phyloP scores from a whole-genome alignment of 1,139 yeast species.

The Yamadazyma buinensis region DNA sequence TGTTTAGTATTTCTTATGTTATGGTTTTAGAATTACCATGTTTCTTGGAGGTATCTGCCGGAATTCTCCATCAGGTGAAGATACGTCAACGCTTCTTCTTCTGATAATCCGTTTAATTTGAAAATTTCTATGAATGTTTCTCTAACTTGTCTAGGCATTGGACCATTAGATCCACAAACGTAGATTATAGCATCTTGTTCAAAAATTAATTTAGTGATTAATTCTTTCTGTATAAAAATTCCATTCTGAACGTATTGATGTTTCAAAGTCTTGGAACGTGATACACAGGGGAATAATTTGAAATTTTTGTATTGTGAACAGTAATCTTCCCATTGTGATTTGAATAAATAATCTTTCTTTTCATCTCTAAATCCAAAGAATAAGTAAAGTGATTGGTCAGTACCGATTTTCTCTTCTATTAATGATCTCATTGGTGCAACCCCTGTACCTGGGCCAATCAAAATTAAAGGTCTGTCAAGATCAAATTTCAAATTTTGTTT shows the following conservation, averaged over 20 bases:
- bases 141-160: constrained; percentile 90
- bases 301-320: constrained; percentile 23
- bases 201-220: constrained; percentile 50
- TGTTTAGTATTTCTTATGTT: too few species aligned
- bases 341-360: constrained; percentile 67
- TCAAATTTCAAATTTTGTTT: constrained; percentile 38
- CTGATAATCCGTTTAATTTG: constrained; percentile 36
- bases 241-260: constrained; percentile 71
- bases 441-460: constrained; percentile 92
- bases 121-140: constrained; percentile 66
- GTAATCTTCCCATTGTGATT: constrained; percentile 44
- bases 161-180: constrained; percentile 90
- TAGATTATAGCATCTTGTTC: constrained; percentile 59
- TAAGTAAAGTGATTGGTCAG: constrained; percentile 35
- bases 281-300: constrained; percentile 52
- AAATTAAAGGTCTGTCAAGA: constrained; percentile 49
- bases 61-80: constrained; percentile 59
- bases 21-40: too few species aligned
- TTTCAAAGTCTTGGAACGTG: constrained; percentile 47
- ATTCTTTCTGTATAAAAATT: constrained; percentile 45
- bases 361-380: constrained; percentile 76
- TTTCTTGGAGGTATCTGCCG: constrained; percentile 81
- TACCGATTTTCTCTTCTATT: constrained; percentile 29
- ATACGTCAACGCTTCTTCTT: constrained; percentile 47
- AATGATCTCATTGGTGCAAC: constrained; percentile 82